A percentile compares a stretch with the other conserved stretches of the same genome.
Conservation (phyloP, 257 asterid genomes). For the Anisodus acutangulus region DNA sequence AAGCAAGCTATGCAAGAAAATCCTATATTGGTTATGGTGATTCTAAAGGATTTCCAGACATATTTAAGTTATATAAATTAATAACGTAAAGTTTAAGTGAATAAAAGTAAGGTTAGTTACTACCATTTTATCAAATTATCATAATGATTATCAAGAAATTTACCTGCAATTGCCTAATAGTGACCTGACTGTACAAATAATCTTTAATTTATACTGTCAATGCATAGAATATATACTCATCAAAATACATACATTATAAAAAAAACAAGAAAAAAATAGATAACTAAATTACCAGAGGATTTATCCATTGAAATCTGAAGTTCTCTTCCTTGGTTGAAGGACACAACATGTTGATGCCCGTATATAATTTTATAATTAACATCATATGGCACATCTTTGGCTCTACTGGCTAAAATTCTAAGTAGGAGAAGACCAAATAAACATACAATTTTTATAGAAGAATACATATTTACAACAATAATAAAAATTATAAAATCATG, state of each 20-base stretch:
- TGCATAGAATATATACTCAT: no score
- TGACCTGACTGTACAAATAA: no score
- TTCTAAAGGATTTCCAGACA: no score
- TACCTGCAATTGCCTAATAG: no score
- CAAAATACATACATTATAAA: not conserved
- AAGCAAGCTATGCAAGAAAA: not conserved
- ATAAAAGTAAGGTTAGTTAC: no score
- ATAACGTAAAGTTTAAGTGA: not conserved
- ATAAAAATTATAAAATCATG: not conserved
- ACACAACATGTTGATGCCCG: slow-evolving; percentile 50
- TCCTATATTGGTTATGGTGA: no score
- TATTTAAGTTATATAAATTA: not conserved
- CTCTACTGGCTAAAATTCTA: slow-evolving; percentile 22
- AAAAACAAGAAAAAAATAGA: not conserved
- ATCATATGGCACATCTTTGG: slow-evolving; percentile 38
- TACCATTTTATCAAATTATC: no score
- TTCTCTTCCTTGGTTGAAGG: slow-evolving; percentile 48
- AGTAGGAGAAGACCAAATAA: slow-evolving; percentile 33
- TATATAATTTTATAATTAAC: slow-evolving; percentile 46
- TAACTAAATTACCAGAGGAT: slow-evolving; percentile 46
- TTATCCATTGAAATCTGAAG: slow-evolving; percentile 58
- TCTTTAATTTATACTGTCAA: no score
- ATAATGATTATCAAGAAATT: no score
- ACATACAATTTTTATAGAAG: not conserved
- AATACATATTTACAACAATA: not conserved